Percentiles rank a stretch among this genome's conserved stretches.
These are phyloP conservation scores for Cercospora berteroae DNA, from an alignment of 2,329 filamentous ascomycete species.

Conservation along the genomic window DNA sequence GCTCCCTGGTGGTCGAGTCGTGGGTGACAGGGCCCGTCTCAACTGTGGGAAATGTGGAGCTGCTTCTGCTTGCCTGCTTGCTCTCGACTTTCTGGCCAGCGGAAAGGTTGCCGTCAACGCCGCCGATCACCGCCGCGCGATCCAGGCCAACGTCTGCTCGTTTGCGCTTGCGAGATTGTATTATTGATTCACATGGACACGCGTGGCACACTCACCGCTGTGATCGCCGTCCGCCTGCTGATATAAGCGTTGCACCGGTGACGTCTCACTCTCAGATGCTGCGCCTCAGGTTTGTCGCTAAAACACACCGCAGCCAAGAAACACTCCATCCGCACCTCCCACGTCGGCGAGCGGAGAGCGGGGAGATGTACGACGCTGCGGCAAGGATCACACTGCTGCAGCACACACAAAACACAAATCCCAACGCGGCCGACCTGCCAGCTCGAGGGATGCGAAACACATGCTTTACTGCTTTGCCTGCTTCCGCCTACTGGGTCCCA, in stretches of 20 bases:
- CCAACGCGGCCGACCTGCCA: neutral
- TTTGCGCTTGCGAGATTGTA: neutral
- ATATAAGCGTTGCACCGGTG: neutral
- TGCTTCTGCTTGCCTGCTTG: neutral
- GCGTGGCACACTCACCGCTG: neutral
- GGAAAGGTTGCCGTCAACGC: neutral
- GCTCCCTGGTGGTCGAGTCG: neutral
- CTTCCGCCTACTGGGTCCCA: neutral
- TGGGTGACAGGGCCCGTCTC: neutral
- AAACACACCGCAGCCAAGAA: neutral
- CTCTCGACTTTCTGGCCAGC: neutral
- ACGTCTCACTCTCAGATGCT: neutral
- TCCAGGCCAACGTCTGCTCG: neutral
- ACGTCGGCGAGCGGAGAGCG: neutral
- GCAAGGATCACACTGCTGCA: constrained; percentile 3
- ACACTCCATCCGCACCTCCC: neutral
- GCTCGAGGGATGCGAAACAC: constrained; percentile 1
- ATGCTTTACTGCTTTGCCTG: neutral
- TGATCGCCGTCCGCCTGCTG: neutral
- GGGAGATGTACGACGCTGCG: constrained; percentile 1
- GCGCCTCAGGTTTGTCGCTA: neutral
- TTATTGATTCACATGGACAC: neutral
- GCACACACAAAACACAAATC: neutral
- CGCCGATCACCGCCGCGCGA: neutral
- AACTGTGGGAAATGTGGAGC: neutral